A percentile compares a stretch with the other conserved stretches of the same genome.
Conservation (phyloP, 2,329 filamentous ascomycete genomes). For the Pezicula neosporulosa region DNA sequence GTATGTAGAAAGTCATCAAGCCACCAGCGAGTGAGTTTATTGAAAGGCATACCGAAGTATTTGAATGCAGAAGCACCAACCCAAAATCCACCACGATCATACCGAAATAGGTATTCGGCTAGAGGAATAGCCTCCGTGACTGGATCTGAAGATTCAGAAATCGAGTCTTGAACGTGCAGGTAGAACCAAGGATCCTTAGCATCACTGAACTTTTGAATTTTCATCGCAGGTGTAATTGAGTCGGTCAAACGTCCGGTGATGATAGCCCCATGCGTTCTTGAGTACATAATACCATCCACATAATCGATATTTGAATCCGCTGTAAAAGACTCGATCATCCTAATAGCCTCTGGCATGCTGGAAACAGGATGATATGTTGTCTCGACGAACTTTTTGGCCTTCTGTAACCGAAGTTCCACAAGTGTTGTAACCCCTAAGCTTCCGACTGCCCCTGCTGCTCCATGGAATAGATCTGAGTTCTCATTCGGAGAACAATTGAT, state of each 20-base stretch:
- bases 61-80: constrained; percentile 56
- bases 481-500: constrained; percentile 40
- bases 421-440: constrained; percentile 56
- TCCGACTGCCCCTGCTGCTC: constrained; percentile 52
- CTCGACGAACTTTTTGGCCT: constrained; percentile 49
- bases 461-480: constrained; percentile 50
- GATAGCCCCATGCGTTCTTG: constrained; percentile 44
- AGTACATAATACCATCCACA: constrained; percentile 56
- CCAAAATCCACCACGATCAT: constrained; percentile 66
- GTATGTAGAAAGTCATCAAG: constrained; percentile 61
- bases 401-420: constrained; percentile 50
- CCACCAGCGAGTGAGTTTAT: constrained; percentile 51
- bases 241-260: constrained; percentile 50
- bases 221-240: constrained; percentile 15
- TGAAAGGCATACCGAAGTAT: constrained; percentile 61
- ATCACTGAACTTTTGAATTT: constrained; percentile 43
- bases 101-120: constrained; percentile 54
- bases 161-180: constrained; percentile 49
- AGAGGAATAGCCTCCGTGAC: constrained; percentile 39
- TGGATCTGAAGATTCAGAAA: constrained; percentile 10
- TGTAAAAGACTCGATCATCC: constrained; percentile 32
- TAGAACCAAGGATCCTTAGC: constrained; percentile 63
- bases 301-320: constrained; percentile 44
- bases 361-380: constrained; percentile 44
- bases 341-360: constrained; percentile 36